Base-by-base conservation (phyloP, 345 rosid genomes). In the Hibiscus trionum region DNA sequence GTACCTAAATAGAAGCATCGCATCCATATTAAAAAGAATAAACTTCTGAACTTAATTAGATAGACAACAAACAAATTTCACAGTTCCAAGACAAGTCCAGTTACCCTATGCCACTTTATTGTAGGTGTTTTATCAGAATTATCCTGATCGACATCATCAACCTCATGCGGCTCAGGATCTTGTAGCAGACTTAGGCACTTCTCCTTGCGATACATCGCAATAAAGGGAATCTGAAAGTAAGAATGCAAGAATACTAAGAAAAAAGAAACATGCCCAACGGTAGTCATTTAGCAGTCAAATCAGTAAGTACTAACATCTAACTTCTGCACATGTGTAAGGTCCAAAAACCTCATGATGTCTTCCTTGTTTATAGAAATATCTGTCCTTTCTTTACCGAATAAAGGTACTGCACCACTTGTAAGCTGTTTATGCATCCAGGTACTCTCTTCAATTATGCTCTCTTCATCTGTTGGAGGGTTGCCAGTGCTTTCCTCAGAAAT, bases 191-290 rank as follows among this genome's bases (percentile, higher is more conserved):
- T 92, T 72, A 66, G 81, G 82, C 96, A 90, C 64, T 85, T 88
- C 82, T 95, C 99, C 73, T 84, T 90, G 61, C 99, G 88, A 75
- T 95, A 95, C 94, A 87, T 95, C 26, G 96, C 90, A 80, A 90
- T 89, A 75, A 92, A 95, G 16, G 99, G 96, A 60, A 90, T 86
- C 98, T 95, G 81, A 78, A 81, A 72, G 59, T 56, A 66, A 59
- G 56, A 75, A 77, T 21, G 71, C 52, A 39, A 82, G 64, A 49
- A 64, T 26, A 63, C 33, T 55, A 39, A 75, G 62, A 73, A 66
- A 55, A 7, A 10, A 2, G 58, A 61, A 61, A 68, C 64, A 75
- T n/a, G 3, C 9, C 27, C 21, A 50, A 73, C 37, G 46, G 2
- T 24, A 65, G 50, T 46, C 56, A 59, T 64, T 29, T 33, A 46